A percentile compares a stretch with the other conserved stretches of the same genome.
Conservation (phyloP, 768 basidiomycete species). For the Strobilomyces dryophilus region DNA sequence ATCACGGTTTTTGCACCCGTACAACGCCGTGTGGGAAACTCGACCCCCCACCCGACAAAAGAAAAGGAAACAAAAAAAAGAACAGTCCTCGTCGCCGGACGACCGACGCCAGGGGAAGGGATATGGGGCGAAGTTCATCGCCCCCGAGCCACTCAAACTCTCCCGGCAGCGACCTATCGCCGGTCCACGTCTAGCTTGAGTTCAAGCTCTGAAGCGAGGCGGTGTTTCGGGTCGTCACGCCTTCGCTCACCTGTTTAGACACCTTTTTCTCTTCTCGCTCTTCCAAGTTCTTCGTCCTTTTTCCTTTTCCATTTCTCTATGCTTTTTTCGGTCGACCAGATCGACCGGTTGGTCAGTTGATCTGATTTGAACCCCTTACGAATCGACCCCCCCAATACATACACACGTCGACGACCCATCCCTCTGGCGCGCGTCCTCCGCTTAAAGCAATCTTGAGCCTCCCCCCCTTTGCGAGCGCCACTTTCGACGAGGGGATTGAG, state of each 20-base stretch:
- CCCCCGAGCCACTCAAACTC: background rate
- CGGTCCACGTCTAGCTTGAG: background rate
- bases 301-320: no score
- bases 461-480: background rate
- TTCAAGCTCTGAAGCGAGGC: background rate
- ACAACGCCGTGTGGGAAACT: background rate
- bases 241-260: conserved; percentile 8
- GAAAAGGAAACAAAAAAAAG: background rate
- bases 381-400: background rate
- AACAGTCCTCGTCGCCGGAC: background rate
- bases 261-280: background rate
- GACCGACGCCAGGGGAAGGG: no score
- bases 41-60: background rate
- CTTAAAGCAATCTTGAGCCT: background rate
- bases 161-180: background rate
- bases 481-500: background rate
- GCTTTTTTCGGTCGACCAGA: background rate
- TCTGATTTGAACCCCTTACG: background rate
- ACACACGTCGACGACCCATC: background rate
- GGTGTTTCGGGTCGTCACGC: background rate
- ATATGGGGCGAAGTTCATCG: background rate
- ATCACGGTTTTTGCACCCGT: no score
- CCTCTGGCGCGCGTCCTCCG: background rate
- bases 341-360: conserved; percentile 8
- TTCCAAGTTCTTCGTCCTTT: background rate